A percentile compares a stretch with the other conserved stretches of the same genome.
These are phyloP conservation scores for Solanum gracilifrons DNA, from an alignment of 257 asterid species.

Conservation along the genomic window DNA sequence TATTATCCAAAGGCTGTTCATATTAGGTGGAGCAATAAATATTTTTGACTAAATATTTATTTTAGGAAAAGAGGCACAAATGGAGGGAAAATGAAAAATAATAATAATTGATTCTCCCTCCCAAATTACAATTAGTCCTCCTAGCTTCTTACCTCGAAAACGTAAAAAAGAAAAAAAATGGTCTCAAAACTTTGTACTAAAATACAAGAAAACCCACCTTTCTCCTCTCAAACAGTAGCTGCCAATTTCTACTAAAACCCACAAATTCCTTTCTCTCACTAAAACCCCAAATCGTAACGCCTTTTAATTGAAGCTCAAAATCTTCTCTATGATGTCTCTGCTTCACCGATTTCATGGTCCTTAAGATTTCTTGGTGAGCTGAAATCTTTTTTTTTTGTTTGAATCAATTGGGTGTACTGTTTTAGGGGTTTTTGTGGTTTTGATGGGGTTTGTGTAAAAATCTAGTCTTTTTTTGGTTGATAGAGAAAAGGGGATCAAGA, in stretches of 20 bases:
- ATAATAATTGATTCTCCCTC: background rate
- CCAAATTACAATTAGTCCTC: background rate
- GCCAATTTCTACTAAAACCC: background rate
- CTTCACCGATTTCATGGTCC: background rate
- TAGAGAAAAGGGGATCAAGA: background rate
- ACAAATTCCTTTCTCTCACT: slow-evolving; percentile 1
- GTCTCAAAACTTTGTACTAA: background rate
- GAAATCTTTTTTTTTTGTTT: background rate
- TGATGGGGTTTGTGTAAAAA: background rate
- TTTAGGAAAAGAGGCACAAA: background rate
- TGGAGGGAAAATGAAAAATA: background rate
- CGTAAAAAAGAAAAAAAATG: background rate
- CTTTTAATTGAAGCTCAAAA: background rate
- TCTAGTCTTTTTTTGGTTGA: background rate
- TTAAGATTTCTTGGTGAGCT: background rate
- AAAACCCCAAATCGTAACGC: slow-evolving; percentile 10
- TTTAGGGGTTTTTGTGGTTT: background rate
- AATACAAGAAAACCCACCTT: background rate
- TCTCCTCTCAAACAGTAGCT: background rate
- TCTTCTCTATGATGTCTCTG: background rate
- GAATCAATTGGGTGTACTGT: background rate
- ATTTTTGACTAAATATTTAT: background rate
- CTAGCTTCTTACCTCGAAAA: background rate
- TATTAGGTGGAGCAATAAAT: background rate
- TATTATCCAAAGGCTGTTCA: background rate